Conservation (phyloP, 305 asterid genomes). For the Caryopteris hybrid region DNA sequence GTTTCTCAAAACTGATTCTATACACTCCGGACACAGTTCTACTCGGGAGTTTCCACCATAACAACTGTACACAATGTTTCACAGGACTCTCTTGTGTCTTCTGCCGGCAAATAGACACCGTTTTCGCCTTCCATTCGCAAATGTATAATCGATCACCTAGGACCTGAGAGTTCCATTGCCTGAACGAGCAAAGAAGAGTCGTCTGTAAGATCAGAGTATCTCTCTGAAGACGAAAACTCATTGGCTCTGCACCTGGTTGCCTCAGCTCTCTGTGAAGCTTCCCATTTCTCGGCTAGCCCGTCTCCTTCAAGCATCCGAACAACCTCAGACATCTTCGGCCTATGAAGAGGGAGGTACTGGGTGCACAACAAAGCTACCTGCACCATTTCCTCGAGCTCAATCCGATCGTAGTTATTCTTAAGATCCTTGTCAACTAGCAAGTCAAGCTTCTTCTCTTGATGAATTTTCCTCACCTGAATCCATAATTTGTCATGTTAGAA, state of each 20-base stretch:
- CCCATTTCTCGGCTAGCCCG: constrained; percentile 96
- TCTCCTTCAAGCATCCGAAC: constrained; percentile 96
- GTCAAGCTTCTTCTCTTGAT: constrained; percentile 82
- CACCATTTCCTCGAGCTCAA: constrained; percentile 85
- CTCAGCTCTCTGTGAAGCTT: constrained; percentile 78
- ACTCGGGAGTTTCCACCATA: constrained; percentile 6
- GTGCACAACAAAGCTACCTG: constrained; percentile 89
- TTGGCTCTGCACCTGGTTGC: constrained; percentile 59
- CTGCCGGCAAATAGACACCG: not conserved
- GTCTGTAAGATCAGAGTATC: constrained; percentile 92
- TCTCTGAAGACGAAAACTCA: constrained; percentile 76
- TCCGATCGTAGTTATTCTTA: constrained; percentile 50
- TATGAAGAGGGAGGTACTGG: constrained; percentile 65
- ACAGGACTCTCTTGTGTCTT: too few relatives aligned
- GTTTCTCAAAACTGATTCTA: constrained; percentile 24
- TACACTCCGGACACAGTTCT: constrained; percentile 19
- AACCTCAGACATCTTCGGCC: constrained; percentile 97
- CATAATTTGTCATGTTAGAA: not conserved
- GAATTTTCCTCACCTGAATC: constrained; percentile 73
- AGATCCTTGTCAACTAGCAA: constrained; percentile 71
- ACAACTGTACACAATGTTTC: constrained; percentile 21
- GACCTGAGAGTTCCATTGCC: constrained; percentile 97
- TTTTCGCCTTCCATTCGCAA: not conserved
- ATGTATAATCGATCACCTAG: constrained; percentile 46
- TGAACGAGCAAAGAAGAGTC: constrained; percentile 82